Conservation (phyloP, 208 protist genomes). For the Entamoeba moshkovskii region DNA sequence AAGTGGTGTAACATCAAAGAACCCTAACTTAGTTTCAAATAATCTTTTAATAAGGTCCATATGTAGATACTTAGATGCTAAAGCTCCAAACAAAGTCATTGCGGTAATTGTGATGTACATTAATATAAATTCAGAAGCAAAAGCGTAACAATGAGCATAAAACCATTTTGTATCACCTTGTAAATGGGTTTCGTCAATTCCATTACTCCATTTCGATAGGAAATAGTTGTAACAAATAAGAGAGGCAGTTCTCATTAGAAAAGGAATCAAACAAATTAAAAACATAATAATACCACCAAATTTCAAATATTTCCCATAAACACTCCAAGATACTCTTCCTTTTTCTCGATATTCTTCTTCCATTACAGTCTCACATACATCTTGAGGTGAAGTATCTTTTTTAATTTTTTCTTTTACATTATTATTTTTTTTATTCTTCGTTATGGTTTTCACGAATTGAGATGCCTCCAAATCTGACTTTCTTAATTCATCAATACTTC, state of each 20-base stretch:
- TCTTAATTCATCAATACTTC: background rate
- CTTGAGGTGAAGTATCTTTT: background rate
- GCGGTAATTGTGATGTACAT: background rate
- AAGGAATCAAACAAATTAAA: background rate
- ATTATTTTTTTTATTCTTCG: background rate
- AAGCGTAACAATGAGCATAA: background rate
- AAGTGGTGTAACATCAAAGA: conserved; percentile 24
- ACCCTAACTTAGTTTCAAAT: background rate
- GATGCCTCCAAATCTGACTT: background rate
- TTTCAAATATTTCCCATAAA: background rate
- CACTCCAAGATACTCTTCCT: background rate
- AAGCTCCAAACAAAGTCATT: background rate
- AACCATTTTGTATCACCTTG: background rate
- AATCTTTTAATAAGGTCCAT: background rate
- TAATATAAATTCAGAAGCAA: background rate
- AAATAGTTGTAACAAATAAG: background rate
- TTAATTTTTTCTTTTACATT: background rate
- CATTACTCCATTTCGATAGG: background rate
- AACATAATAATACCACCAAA: background rate
- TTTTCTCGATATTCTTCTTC: background rate
- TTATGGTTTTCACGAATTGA: background rate
- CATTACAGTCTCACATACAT: background rate
- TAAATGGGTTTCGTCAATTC: background rate
- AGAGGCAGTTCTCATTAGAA: background rate
- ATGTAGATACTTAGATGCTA: background rate